Evolutionary conservation across 2,329 filamentous ascomycete genomes (phyloP).

Genomic region (Talaromyces sp.): DNA sequence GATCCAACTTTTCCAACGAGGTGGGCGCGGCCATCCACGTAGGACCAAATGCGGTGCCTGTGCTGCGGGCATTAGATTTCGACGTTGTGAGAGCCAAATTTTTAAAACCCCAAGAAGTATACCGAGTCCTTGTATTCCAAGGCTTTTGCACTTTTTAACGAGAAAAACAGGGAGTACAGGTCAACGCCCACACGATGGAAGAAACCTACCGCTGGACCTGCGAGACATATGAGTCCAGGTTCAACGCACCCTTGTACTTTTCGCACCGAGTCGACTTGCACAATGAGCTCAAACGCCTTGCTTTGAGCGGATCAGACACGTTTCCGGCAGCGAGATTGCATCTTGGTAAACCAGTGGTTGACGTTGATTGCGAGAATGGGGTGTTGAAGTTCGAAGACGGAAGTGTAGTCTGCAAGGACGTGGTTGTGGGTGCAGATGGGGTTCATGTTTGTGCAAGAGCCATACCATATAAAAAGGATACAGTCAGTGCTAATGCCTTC

Average conservation of each 20-base stretch:
- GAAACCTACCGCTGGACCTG: slow-evolving; percentile 21
- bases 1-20: slow-evolving; percentile 53
- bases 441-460: slow-evolving; percentile 27
- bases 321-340: slow-evolving; percentile 34
- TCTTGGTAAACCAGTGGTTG: slow-evolving; percentile 39
- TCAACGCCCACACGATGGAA: slow-evolving; percentile 28
- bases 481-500: background rate
- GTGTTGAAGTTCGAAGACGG: slow-evolving; percentile 46
- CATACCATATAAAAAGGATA: no score
- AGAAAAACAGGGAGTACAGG: slow-evolving; percentile 33
- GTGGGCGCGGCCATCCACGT: slow-evolving; percentile 59
- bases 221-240: background rate
- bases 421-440: slow-evolving; percentile 53
- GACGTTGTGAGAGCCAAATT: slow-evolving; percentile 37
- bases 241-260: slow-evolving; percentile 44
- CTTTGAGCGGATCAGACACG: slow-evolving; percentile 33
- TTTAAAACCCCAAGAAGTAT: slow-evolving; percentile 20
- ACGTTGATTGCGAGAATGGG: slow-evolving; percentile 38
- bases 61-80: slow-evolving; percentile 46
- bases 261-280: slow-evolving; percentile 53
- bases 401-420: slow-evolving; percentile 39
- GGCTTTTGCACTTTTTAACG: background rate
- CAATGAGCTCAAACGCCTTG: slow-evolving; percentile 45
- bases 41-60: slow-evolving; percentile 56
- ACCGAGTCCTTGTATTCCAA: background rate